Evolutionary conservation across 2,329 filamentous ascomycete species (phyloP).

Genomic region (Purpureocillium lavendulum): DNA sequence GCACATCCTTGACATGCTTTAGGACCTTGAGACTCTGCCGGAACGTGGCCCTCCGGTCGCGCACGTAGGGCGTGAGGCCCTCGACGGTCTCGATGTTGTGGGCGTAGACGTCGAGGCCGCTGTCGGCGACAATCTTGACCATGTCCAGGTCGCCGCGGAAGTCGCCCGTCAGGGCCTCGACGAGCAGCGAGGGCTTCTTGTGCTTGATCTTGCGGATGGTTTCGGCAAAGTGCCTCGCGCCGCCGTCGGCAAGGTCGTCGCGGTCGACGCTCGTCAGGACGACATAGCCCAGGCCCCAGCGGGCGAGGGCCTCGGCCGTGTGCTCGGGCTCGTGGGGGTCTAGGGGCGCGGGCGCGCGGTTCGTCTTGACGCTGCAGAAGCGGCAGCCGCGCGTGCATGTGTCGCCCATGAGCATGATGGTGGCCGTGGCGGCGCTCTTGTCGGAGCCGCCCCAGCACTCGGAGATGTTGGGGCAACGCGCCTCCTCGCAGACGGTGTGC

Average conservation of each 20-base stretch:
- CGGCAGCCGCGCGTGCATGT: constrained; percentile 94
- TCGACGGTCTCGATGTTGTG: constrained; percentile 97
- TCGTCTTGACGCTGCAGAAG: constrained; percentile 96
- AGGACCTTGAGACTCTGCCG: constrained; percentile 76
- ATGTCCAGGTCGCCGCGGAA: constrained; percentile 79
- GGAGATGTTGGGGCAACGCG: constrained; percentile 91
- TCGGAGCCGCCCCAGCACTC: constrained; percentile 94
- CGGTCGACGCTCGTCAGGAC: constrained; percentile 91
- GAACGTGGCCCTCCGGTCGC: constrained; percentile 85
- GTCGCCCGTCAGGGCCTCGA: constrained; percentile 82
- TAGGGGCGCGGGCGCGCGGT: constrained; percentile 63
- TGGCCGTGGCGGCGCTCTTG: constrained; percentile 87
- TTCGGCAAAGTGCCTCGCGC: constrained; percentile 83
- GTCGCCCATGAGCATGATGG: constrained; percentile 99
- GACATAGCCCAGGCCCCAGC: constrained; percentile 95
- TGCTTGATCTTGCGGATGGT: constrained; percentile 91
- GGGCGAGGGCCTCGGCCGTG: constrained; percentile 81
- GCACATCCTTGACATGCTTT: constrained; percentile 69
- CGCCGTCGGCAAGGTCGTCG: constrained; percentile 84
- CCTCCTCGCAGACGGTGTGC: constrained; percentile 97
- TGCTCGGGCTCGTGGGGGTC: constrained; percentile 96
- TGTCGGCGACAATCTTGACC: constrained; percentile 75
- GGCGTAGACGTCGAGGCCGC: constrained; percentile 90
- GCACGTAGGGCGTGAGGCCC: constrained; percentile 77
- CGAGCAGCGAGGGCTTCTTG: constrained; percentile 67